Evolutionary conservation across 345 rosid species (phyloP), one percentile per base, ranked within the genome.

Genomic region (Eucalyptus erythrocorys): DNA sequence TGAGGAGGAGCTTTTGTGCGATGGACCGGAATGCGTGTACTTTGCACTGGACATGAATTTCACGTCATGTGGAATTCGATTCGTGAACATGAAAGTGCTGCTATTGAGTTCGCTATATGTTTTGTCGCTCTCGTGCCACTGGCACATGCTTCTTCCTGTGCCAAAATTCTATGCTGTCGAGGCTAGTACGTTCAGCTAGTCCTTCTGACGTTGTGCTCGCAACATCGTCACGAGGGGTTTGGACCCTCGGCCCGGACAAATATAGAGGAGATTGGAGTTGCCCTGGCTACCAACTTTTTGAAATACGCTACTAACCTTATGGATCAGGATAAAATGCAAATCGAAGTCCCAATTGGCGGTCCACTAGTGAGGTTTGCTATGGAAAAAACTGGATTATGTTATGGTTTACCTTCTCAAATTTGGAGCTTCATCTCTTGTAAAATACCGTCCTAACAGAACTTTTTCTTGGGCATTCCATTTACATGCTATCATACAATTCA

Each of bases 381-480:
- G 7, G 4, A 68, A 8, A 34, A 66, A 34, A 37, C 26, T 34
- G 2, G 5, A 71, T 13, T 17, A 34, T 5, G 15, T 37, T 11
- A 37, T 26, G 13, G 24, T 21, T 13, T 40, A 37, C 42, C 47
- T 40, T 76, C 8, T 76, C 84, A 19, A 40, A 76, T 3, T 3
- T 11, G 27, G 30, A 40, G 8, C 47, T 76, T 76, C 30, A 2
- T 21, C 47, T 11, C 47, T 40, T 2, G 47, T 76, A 76, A 6
- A 40, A 76, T 10, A 10, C 40, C 3, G 1, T 22, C 30, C 0
- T 4, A 15, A 42, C 10, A 12, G 0, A 76, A 40, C 30, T 22
- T 76, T 40, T 22, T 76, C 5, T 76, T 1, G 5, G 9, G 5
- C 30, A 21, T 40, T 40, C 47, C 2, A 24, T 37, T 37, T 5